These are phyloP conservation scores for Setaria italica DNA, from an alignment of 202 grass and related monocot genomes.

Conservation along the genomic window DNA sequence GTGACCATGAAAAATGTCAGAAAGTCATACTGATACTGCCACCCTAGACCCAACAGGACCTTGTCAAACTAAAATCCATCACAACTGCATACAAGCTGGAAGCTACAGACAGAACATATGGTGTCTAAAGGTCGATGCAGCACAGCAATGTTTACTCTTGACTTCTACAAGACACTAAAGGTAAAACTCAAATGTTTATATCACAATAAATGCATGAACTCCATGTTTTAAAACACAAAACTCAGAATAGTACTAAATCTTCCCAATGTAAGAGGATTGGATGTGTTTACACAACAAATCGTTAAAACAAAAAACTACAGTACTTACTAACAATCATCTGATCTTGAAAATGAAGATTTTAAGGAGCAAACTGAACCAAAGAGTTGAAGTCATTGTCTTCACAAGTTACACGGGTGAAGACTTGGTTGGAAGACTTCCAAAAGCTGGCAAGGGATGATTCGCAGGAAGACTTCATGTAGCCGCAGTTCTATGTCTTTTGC, in stretches of 20 bases:
- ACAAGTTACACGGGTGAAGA: background rate
- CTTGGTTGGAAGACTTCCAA: background rate
- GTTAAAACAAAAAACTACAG: conserved; percentile 2
- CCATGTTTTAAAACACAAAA: background rate
- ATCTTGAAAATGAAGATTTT: background rate
- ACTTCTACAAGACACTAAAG: background rate
- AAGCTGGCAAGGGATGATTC: background rate
- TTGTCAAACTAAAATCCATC: conserved; percentile 14
- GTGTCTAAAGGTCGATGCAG: background rate
- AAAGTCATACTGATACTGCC: background rate
- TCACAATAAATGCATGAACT: conserved; percentile 13
- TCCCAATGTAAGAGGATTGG: background rate
- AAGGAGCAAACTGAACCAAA: background rate
- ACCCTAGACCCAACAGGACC: background rate
- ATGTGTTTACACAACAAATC: background rate
- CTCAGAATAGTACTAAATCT: background rate
- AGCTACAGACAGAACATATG: background rate
- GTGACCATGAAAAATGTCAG: background rate
- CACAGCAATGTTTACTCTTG: background rate
- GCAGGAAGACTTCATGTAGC: background rate
- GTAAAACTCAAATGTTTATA: background rate
- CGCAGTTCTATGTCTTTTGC: no score
- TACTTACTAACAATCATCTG: background rate
- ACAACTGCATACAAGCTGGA: background rate
- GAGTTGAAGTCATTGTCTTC: background rate